These are phyloP conservation scores for Gnomoniopsis smithogilvyi DNA, from an alignment of 2,329 filamentous ascomycete genomes.

Conservation along the genomic window DNA sequence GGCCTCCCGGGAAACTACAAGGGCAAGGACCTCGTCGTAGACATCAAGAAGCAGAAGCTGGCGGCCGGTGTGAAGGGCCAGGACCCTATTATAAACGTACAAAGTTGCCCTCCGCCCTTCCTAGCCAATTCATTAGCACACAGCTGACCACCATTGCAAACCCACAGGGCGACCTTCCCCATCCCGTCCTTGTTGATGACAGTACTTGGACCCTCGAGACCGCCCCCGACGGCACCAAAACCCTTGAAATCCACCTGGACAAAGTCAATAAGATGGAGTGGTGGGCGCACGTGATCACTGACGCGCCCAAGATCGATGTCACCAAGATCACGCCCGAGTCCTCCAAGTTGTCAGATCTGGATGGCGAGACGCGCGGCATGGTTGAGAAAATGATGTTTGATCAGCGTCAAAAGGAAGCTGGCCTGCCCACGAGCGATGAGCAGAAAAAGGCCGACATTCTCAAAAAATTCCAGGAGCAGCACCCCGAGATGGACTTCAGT, in stretches of 20 bases:
- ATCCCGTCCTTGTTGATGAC: constrained; percentile 77
- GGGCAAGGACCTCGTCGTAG: constrained; percentile 77
- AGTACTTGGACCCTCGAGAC: constrained; percentile 89
- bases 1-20: constrained; percentile 77
- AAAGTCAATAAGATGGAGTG: constrained; percentile 97
- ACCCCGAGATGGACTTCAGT: constrained; percentile 69
- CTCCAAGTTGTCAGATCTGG: constrained; percentile 85
- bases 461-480: constrained; percentile 85
- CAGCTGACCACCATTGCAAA: background rate
- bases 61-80: constrained; percentile 85
- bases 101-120: constrained; percentile 17
- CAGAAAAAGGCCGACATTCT: constrained; percentile 92
- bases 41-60: constrained; percentile 75
- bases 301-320: constrained; percentile 88
- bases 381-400: constrained; percentile 99
- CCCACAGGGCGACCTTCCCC: constrained; percentile 75
- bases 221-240: constrained; percentile 64
- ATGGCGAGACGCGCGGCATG: constrained; percentile 93
- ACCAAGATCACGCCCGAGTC: constrained; percentile 93
- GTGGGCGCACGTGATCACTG: constrained; percentile 91
- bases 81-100: constrained; percentile 75
- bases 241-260: constrained; percentile 81
- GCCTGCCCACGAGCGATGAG: constrained; percentile 86
- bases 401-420: constrained; percentile 93
- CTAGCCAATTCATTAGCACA: background rate